A percentile compares a stretch with the other conserved stretches of the same genome.
phyloP scores from a whole-genome alignment of 2,329 filamentous ascomycete genomes.

The Aureobasidium mangrovei region DNA sequence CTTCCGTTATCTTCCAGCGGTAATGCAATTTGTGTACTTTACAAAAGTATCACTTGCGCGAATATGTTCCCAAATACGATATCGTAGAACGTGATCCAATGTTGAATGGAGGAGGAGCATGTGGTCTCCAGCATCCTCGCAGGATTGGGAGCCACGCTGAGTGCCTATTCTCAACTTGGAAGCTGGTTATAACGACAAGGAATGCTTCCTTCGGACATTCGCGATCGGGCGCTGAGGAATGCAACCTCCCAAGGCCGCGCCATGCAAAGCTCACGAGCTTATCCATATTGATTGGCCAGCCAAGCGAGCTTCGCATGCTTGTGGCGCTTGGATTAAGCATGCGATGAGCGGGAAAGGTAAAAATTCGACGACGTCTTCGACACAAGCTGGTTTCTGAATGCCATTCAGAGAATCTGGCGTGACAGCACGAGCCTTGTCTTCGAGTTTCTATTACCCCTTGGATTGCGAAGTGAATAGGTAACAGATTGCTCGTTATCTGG shows the following conservation, averaged over 20 bases:
- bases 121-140: too few species aligned
- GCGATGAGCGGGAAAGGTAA: background rate
- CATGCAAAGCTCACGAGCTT: background rate
- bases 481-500: slow-evolving; percentile 12
- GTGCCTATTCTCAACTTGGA: background rate
- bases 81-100: background rate
- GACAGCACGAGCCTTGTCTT: slow-evolving; percentile 10
- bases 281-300: background rate
- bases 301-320: slow-evolving; percentile 10
- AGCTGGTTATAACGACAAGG: background rate
- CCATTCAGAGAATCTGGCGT: background rate
- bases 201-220: background rate
- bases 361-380: background rate
- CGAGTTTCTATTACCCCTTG: slow-evolving; percentile 8
- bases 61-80: background rate
- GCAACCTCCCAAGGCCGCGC: background rate
- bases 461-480: slow-evolving; percentile 6
- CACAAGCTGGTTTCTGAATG: background rate
- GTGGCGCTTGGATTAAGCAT: slow-evolving; percentile 2
- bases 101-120: background rate
- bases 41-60: background rate
- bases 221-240: background rate
- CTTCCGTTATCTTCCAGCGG: background rate
- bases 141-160: too few species aligned
- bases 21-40: background rate